Conservation (phyloP, 768 basidiomycete species). For the Trametes cinnabarina region DNA sequence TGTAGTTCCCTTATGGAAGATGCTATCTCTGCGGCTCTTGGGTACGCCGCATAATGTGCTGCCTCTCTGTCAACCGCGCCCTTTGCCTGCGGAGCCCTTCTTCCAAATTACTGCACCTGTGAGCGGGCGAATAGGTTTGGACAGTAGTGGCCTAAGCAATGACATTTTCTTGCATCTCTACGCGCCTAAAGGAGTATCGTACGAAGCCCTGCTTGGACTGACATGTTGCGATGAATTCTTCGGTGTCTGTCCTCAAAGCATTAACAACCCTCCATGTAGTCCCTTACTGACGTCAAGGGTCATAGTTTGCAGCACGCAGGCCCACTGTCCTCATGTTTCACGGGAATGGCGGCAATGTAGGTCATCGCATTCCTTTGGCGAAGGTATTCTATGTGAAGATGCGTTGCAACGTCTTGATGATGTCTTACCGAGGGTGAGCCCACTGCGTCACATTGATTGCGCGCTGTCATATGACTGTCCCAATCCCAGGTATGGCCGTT, state of each 20-base stretch:
- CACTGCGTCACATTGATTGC: neutral
- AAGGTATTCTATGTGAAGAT: slow-evolving; percentile 76
- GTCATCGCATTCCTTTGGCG: slow-evolving; percentile 88
- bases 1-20: neutral
- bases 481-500: slow-evolving; percentile 71
- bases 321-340: slow-evolving; percentile 95
- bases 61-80: neutral
- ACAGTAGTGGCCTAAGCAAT: too few species aligned
- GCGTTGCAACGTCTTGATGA: slow-evolving; percentile 92
- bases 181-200: neutral
- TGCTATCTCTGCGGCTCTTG: neutral
- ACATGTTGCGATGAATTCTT: neutral
- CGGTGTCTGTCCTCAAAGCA: neutral
- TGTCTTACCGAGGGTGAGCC: slow-evolving; percentile 86
- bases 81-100: neutral
- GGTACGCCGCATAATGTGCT: neutral
- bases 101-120: neutral
- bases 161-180: neutral
- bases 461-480: neutral
- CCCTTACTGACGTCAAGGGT: slow-evolving; percentile 10
- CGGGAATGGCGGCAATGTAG: slow-evolving; percentile 84
- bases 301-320: slow-evolving; percentile 46
- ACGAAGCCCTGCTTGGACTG: too few species aligned
- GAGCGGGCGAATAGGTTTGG: neutral
- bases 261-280: neutral